Conservation (phyloP, 2,329 filamentous ascomycete species). For the Madurella mycetomatis region DNA sequence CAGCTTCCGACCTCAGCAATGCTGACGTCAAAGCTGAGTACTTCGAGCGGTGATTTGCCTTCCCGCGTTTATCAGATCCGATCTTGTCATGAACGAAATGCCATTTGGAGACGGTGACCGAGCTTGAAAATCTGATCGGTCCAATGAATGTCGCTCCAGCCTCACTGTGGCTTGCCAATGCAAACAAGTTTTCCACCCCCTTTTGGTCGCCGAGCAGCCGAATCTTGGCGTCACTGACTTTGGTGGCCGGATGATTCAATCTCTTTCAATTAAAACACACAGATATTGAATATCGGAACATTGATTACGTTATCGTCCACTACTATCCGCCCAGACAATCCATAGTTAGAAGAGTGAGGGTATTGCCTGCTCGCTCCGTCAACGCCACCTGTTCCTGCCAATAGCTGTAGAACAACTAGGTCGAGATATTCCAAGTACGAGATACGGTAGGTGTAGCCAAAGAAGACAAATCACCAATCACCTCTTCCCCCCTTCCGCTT, state of each 20-base stretch:
- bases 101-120: background rate
- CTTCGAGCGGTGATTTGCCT: no score
- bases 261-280: background rate
- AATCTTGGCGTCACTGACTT: background rate
- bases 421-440: background rate
- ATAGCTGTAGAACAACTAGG: background rate
- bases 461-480: constrained; percentile 3
- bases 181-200: background rate
- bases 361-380: constrained; percentile 9
- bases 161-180: constrained; percentile 16
- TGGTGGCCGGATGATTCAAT: background rate
- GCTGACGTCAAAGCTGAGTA: no score
- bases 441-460: background rate
- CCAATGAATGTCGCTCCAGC: constrained; percentile 5
- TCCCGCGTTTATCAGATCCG: no score
- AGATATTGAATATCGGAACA: background rate
- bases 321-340: background rate
- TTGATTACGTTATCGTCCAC: background rate
- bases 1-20: background rate
- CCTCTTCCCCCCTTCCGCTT: background rate
- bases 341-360: constrained; percentile 4
- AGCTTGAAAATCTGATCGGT: background rate
- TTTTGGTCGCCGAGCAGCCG: background rate
- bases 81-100: no score
- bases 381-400: background rate